Evolutionary conservation across 2,329 filamentous ascomycete species (phyloP).

Genomic region (Colletotrichum sp.): DNA sequence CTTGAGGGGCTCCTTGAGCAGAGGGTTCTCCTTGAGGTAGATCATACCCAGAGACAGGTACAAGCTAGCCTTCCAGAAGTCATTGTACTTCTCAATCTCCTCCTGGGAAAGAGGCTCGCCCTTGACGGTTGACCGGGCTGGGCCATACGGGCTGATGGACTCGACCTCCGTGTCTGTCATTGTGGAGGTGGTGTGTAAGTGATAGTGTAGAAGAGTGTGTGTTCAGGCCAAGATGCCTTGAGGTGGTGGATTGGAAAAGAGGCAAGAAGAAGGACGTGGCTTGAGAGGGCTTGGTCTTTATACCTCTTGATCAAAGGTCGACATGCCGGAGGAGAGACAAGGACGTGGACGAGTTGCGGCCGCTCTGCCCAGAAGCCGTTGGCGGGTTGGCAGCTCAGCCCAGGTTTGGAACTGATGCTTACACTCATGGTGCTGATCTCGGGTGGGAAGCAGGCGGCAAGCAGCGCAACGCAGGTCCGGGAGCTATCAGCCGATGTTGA

Average conservation of each 20-base stretch:
- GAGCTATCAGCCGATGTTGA: conserved; percentile 14
- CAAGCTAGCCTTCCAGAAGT: conserved; percentile 76
- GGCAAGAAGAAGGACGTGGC: not conserved
- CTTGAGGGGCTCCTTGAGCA: conserved; percentile 72
- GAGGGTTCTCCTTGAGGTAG: conserved; percentile 75
- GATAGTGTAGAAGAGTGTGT: not conserved
- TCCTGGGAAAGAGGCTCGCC: conserved; percentile 67
- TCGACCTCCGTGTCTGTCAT: conserved; percentile 42
- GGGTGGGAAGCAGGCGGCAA: not conserved
- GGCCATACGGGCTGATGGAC: conserved; percentile 69
- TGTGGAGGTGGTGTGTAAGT: not conserved
- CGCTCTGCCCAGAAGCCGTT: not conserved
- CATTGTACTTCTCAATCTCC: conserved; percentile 71
- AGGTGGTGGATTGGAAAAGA: not conserved
- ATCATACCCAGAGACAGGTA: conserved; percentile 84
- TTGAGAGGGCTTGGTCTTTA: not conserved
- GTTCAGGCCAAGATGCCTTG: conserved; percentile 30
- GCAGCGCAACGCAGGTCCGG: not conserved
- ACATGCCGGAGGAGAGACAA: not conserved
- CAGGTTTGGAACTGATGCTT: not conserved
- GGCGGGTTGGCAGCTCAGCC: not conserved
- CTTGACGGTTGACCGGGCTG: conserved; percentile 68
- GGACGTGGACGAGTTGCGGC: not conserved
- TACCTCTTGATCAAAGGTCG: not conserved
- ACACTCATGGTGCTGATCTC: conserved; percentile 4